Percentiles rank a stretch among this genome's conserved stretches.
Evolutionary conservation across 768 basidiomycete genomes (phyloP).

Genomic region (Mycena filopes): DNA sequence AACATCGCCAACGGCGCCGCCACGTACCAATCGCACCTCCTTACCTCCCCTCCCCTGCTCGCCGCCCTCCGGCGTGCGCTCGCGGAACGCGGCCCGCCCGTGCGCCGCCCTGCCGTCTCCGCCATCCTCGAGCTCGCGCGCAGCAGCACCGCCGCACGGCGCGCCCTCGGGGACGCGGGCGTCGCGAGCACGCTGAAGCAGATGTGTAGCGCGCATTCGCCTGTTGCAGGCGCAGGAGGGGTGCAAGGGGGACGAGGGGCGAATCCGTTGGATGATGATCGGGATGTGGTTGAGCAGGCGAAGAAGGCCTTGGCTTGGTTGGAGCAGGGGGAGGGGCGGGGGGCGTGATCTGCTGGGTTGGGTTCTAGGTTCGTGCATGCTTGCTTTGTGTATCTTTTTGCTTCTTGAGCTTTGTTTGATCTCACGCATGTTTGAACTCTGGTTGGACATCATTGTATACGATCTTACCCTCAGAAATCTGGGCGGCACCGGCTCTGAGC

Average conservation of each 20-base stretch:
- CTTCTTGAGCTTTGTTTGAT: too few relatives aligned
- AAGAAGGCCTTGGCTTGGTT: slow-evolving; percentile 65
- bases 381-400: too few relatives aligned
- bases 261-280: slow-evolving; percentile 66
- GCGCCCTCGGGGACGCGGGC: slow-evolving; percentile 50
- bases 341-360: too few relatives aligned
- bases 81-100: slow-evolving; percentile 65
- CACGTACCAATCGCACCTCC: slow-evolving; percentile 56
- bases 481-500: too few relatives aligned
- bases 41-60: slow-evolving; percentile 65
- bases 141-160: slow-evolving; percentile 44
- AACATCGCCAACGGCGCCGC: slow-evolving; percentile 74
- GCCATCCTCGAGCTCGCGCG: slow-evolving; percentile 69
- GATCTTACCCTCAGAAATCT: too few relatives aligned
- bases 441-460: too few relatives aligned
- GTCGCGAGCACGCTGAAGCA: slow-evolving; percentile 52
- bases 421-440: too few relatives aligned
- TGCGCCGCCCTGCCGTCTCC: slow-evolving; percentile 68
- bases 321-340: slow-evolving; percentile 53
- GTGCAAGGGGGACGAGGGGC: slow-evolving; percentile 30
- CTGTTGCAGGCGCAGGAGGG: slow-evolving; percentile 30
- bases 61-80: slow-evolving; percentile 65
- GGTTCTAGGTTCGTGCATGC: too few relatives aligned
- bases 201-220: slow-evolving; percentile 48
- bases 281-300: slow-evolving; percentile 67